Percentiles rank a stretch among this genome's conserved stretches.
Conservation (phyloP, 2,329 filamentous ascomycete genomes). For the Lachnellula suecica region DNA sequence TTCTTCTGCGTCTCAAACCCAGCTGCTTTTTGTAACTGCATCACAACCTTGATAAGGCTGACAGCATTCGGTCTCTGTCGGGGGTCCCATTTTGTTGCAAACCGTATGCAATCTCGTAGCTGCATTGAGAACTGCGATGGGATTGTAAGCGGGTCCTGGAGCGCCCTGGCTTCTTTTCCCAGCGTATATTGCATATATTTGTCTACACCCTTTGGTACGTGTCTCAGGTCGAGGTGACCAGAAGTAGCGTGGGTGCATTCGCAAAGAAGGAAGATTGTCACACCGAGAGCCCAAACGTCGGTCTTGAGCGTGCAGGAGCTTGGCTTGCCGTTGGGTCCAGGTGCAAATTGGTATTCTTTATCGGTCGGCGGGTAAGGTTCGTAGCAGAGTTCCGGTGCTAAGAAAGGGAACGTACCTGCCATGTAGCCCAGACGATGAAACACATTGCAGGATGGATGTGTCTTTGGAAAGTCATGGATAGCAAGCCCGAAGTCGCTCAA, state of each 20-base stretch:
- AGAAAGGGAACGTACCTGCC: constrained; percentile 16
- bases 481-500: constrained; percentile 31
- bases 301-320: too few relatives aligned
- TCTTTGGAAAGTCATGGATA: constrained; percentile 12
- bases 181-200: background rate
- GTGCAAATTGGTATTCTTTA: constrained; percentile 11
- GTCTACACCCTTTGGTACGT: background rate
- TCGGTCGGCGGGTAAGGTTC: constrained; percentile 15
- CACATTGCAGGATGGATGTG: constrained; percentile 6
- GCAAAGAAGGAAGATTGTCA: constrained; percentile 21
- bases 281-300: constrained; percentile 27
- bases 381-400: constrained; percentile 25
- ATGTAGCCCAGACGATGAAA: constrained; percentile 1
- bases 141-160: constrained; percentile 1
- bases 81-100: constrained; percentile 5
- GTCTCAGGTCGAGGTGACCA: background rate
- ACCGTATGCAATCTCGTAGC: constrained; percentile 10
- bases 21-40: constrained; percentile 2
- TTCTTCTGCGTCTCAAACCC: constrained; percentile 3
- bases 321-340: too few relatives aligned
- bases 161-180: background rate
- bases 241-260: constrained; percentile 1
- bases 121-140: constrained; percentile 4
- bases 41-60: constrained; percentile 3
- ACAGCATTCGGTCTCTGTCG: constrained; percentile 8